A percentile compares a stretch with the other conserved stretches of the same genome.
Evolutionary conservation across 306 rosid genomes (phyloP).

Genomic region (Mimosa pudica): DNA sequence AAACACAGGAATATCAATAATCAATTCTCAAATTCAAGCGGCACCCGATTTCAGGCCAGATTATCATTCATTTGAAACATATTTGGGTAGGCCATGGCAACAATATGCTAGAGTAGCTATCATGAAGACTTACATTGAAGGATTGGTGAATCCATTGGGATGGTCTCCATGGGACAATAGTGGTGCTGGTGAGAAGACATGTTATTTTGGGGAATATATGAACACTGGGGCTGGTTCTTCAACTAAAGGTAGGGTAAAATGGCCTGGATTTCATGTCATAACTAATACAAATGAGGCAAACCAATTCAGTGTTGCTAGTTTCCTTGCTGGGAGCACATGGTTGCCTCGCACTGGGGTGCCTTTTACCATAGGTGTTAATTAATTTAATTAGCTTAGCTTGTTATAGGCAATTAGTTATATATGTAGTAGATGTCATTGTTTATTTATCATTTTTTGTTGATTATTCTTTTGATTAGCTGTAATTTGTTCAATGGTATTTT

Average conservation of each 20-base stretch:
- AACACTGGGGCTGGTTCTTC: conserved; percentile 71
- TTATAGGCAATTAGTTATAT: too few relatives aligned
- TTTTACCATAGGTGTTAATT: not conserved
- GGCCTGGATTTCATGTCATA: conserved; percentile 72
- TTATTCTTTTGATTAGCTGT: not conserved
- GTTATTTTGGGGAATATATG: conserved; percentile 62
- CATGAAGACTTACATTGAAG: conserved; percentile 57
- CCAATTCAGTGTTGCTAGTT: not conserved
- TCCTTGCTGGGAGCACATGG: not conserved
- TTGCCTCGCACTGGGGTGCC: not conserved
- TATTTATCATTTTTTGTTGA: not conserved
- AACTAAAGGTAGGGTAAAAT: conserved; percentile 50
- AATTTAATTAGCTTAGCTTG: not conserved
- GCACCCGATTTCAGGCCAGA: conserved; percentile 60
- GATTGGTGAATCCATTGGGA: conserved; percentile 41
- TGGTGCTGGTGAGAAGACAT: conserved; percentile 48
- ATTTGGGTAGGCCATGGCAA: conserved; percentile 86
- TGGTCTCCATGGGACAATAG: conserved; percentile 43
- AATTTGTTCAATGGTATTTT: too few relatives aligned
- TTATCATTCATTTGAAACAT: conserved; percentile 38
- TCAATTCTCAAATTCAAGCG: conserved; percentile 60
- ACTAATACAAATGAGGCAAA: conserved; percentile 26
- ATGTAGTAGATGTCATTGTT: not conserved
- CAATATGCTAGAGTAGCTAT: conserved; percentile 61
- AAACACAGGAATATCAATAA: conserved; percentile 68